These are phyloP conservation scores for sunflower (Helianthus annuus) DNA, from an alignment of 129 eudicot species.

Conservation along the genomic window HanXRQr2.0-SUNRISE NC_035448.2:146373281-146373780, in stretches of 20 bases:
- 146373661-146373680: conserved; percentile 69
- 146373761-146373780: conserved; percentile 63
- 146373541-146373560: not conserved
- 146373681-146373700: conserved; percentile 72
- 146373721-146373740: conserved; percentile 90
- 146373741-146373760: conserved; percentile 83
- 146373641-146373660: conserved; percentile 67
- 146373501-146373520: conserved; percentile 53
- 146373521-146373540: conserved; percentile 41
- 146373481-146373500: conserved; percentile 67
- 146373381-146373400: conserved; percentile 82
- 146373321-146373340: conserved; percentile 20
- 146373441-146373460: conserved; percentile 80
- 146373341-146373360: conserved; percentile 27
- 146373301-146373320: conserved; percentile 10
- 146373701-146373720: conserved; percentile 60
- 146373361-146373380: conserved; percentile 50
- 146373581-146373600: not conserved
- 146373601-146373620: not conserved
- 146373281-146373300: conserved; percentile 11
- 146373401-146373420: conserved; percentile 77
- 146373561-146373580: not conserved
- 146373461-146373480: conserved; percentile 52
- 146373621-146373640: conserved; percentile 20
- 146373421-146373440: conserved; percentile 42